Percentiles rank a stretch among this genome's conserved stretches.
These are phyloP conservation scores for Backusella psychrophila DNA, from an alignment of 192 early-diverging fungal genomes.

Conservation along the genomic window DNA sequence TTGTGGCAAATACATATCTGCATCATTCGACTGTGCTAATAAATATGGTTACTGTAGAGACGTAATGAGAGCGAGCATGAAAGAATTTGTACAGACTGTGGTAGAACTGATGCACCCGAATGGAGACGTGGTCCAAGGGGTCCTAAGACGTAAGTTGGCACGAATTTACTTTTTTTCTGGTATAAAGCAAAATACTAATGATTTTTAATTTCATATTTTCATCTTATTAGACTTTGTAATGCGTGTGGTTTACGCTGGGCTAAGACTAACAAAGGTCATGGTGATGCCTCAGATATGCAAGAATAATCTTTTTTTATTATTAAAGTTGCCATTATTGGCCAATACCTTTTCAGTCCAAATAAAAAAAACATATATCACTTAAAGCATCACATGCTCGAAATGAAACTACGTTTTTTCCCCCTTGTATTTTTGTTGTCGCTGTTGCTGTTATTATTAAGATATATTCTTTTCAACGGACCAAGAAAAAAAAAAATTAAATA, in stretches of 20 bases:
- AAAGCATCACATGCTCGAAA: not conserved
- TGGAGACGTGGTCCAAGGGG: conserved; percentile 42
- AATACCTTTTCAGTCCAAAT: not conserved
- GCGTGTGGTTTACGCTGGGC: conserved; percentile 43
- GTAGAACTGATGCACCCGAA: conserved; percentile 44
- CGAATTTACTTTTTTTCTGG: not conserved
- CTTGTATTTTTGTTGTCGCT: not conserved
- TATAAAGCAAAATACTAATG: not conserved
- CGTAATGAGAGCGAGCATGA: conserved; percentile 22
- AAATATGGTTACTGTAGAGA: conserved; percentile 3
- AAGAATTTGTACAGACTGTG: conserved; percentile 47
- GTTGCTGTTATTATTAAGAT: not conserved
- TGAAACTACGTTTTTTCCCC: not conserved
- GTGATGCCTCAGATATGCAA: conserved; percentile 4
- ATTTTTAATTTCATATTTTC: not conserved
- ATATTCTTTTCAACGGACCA: not conserved
- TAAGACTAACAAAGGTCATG: conserved; percentile 14
- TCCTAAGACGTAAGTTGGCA: conserved; percentile 37
- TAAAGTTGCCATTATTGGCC: not conserved
- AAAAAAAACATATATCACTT: not conserved
- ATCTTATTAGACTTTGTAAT: conserved; percentile 34
- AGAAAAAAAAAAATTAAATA: not conserved
- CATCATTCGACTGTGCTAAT: not conserved
- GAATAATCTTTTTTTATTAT: not conserved
- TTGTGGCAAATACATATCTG: not conserved